phyloP scores from a whole-genome alignment of 805 yeast species.

The Kodamaea leandrae region DNA sequence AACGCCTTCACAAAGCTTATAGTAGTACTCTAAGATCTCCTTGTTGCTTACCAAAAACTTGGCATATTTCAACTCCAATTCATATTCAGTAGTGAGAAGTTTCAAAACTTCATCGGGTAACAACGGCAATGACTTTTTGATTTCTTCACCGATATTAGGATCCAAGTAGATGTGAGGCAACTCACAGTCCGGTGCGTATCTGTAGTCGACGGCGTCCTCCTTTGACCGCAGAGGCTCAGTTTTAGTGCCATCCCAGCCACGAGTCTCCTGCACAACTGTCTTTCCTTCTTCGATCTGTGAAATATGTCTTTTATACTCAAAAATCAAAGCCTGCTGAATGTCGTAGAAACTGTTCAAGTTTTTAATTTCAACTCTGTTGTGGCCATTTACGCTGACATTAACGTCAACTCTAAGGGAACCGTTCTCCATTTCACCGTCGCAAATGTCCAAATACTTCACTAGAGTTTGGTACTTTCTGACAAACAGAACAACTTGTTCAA shows the following conservation, averaged over 20 bases:
- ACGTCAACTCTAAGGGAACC: constrained; percentile 97
- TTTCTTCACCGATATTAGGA: constrained; percentile 38
- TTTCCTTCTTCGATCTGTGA: constrained; percentile 37
- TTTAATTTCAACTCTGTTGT: constrained; percentile 81
- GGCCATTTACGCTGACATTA: constrained; percentile 74
- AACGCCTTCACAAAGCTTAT: constrained; percentile 33
- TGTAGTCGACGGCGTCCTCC: constrained; percentile 79
- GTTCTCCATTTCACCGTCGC: constrained; percentile 87
- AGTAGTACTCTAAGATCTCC: constrained; percentile 51
- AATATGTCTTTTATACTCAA: constrained; percentile 73
- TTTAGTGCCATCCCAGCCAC: constrained; percentile 85
- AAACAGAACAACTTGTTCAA: constrained; percentile 72
- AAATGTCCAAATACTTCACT: constrained; percentile 65
- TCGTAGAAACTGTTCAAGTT: constrained; percentile 84
- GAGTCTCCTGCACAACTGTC: constrained; percentile 56
- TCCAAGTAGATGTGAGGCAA: constrained; percentile 58
- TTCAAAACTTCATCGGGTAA: constrained; percentile 60
- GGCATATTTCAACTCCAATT: constrained; percentile 71
- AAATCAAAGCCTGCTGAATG: constrained; percentile 68
- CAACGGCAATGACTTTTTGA: constrained; percentile 47
- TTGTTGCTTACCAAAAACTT: constrained; percentile 57
- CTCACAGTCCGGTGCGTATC: constrained; percentile 95
- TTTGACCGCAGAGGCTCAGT: constrained; percentile 72
- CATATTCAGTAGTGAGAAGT: constrained; percentile 42
- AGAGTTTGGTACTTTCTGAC: constrained; percentile 76